phyloP scores from a whole-genome alignment of 495 filamentous ascomycete genomes.

The Podospora didyma region DNA sequence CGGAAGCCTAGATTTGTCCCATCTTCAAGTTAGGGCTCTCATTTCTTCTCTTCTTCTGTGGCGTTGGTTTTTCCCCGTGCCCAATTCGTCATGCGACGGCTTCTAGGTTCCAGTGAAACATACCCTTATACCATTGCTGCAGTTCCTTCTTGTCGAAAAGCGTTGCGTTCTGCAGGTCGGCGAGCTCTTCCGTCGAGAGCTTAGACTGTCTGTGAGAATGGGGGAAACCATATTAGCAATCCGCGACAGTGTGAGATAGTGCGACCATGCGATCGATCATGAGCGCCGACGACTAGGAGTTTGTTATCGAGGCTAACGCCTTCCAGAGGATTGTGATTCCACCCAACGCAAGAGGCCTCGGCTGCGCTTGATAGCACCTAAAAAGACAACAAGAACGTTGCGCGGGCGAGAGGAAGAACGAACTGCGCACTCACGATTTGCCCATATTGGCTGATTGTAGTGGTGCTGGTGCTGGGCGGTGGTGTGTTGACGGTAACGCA shows the following conservation, averaged over 20 bases:
- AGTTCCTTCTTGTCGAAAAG: slow-evolving; percentile 99
- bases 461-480: not conserved
- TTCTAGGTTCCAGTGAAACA: not conserved
- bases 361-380: not conserved
- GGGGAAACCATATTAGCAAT: slow-evolving; percentile 9
- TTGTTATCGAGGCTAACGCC: not conserved
- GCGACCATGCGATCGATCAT: not conserved
- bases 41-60: not conserved
- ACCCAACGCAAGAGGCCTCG: too few relatives aligned
- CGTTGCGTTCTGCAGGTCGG: slow-evolving; percentile 90
- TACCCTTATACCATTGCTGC: slow-evolving; percentile 99
- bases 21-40: not conserved
- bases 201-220: slow-evolving; percentile 69
- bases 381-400: not conserved
- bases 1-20: slow-evolving; percentile 67
- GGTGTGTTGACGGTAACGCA: not conserved
- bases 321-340: too few relatives aligned
- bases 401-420: slow-evolving; percentile 3
- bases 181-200: slow-evolving; percentile 89
- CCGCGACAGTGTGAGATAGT: not conserved
- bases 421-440: slow-evolving; percentile 40
- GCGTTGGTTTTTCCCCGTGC: too few relatives aligned
- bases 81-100: too few relatives aligned
- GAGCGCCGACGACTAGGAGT: not conserved
- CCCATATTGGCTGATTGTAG: slow-evolving; percentile 32